Evolutionary conservation across 2,329 filamentous ascomycete genomes (phyloP), one percentile per base, ranked within the genome.

Genomic region (Fusarium tjaetaba): DNA sequence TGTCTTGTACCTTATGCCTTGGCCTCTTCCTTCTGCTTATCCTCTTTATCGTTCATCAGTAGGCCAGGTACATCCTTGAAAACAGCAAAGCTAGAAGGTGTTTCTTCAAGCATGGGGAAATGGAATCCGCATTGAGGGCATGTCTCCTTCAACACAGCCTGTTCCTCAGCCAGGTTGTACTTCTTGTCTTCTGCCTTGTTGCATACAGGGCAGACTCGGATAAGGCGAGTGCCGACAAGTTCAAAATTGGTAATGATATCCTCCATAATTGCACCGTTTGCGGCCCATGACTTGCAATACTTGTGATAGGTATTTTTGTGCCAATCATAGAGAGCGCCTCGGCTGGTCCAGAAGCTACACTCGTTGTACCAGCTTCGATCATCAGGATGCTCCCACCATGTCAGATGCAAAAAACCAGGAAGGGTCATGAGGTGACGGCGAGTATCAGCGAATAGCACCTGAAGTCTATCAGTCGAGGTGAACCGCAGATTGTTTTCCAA

Each of bases 221-320:
- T 61, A 4, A 75, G 57, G 0, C 72, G 36, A 5, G 72, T 75
- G 15, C 73, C 70, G 4, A 73, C 72, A 18, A 75, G 70, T 48
- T 75, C 70, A 15, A 75, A 75, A 34, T 75, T 75, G 13, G 63
- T 75, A 13, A 71, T 70, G 2, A 75, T 75, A n/a, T 74, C 73
- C 15, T 75, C 73, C 70, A 75, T 74, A 4, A 75, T 75, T 39
- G 68, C 73, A 3, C 70, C 70, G 9, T 75, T 73, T 0, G 58
- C 56, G 0, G 73, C 70, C 73, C 70, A 73, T 2, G 55, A n/a
- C 49, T 75, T 75, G 59, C 73, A 75, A 52, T 72, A 43, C 30
- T 75, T 74, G 9, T 74, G 70, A 34, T 75, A 75, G 3, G 68
- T 75, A 18, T 74, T 72, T 30, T 67, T 75, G n/a, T 75, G 73